Conservation (phyloP, 1,284 basidiomycete genomes). For the Malassezia dermatis region DNA sequence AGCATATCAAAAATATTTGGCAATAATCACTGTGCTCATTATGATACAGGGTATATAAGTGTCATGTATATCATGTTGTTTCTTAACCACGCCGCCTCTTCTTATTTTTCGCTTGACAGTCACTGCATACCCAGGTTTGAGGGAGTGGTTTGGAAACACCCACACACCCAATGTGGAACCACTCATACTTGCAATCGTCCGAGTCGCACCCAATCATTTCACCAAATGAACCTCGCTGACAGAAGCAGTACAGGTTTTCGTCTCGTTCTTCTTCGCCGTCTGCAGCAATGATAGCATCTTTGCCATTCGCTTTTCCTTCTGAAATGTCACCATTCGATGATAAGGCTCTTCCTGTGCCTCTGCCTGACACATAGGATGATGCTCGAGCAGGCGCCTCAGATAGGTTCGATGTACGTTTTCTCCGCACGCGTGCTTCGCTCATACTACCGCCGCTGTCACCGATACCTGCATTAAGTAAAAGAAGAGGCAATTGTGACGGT, state of each 20-base stretch:
- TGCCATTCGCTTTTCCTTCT: neutral
- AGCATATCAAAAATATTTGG: neutral
- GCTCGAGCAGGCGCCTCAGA: neutral
- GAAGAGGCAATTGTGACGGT: conserved; percentile 16
- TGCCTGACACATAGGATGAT: neutral
- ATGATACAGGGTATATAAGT: conserved; percentile 5
- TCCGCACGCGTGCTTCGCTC: neutral
- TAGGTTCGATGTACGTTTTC: neutral
- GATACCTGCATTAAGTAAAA: conserved; percentile 23
- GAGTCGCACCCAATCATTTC: conserved; percentile 42
- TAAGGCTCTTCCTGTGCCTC: neutral
- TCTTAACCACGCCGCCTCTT: conserved; percentile 2
- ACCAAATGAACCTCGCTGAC: conserved; percentile 43
- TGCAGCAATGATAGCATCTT: neutral
- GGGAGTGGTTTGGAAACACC: conserved; percentile 44
- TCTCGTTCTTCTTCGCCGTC: conserved; percentile 29
- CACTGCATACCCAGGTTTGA: conserved; percentile 31
- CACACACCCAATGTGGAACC: conserved; percentile 47
- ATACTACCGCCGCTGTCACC: conserved; percentile 21
- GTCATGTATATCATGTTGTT: neutral
- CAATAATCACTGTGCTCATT: neutral
- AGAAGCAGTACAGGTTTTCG: conserved; percentile 45
- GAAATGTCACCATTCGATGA: neutral
- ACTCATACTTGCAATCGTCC: conserved; percentile 42
- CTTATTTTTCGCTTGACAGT: conserved; percentile 17